Conservation (phyloP, 208 protist species). For the Trypanosoma caninum region DNA sequence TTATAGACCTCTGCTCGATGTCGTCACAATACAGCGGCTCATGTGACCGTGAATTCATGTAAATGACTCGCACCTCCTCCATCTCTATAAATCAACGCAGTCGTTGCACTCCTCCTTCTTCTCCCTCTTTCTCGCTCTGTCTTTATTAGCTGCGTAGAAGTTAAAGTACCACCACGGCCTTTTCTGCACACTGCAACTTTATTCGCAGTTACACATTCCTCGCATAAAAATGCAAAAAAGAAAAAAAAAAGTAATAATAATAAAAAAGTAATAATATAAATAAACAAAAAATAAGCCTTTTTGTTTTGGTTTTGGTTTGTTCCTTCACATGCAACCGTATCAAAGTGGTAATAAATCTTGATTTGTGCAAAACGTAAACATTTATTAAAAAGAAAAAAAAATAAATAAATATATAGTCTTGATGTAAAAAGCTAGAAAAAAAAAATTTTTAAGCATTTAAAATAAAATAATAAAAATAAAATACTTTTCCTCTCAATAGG, state of each 20-base stretch:
- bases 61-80: constrained; percentile 1
- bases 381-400: no score
- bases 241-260: neutral
- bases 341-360: no score
- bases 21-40: neutral
- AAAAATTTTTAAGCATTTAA: no score
- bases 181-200: neutral
- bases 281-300: no score
- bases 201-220: no score
- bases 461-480: no score
- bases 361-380: no score
- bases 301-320: no score
- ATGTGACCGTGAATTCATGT: neutral
- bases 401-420: no score
- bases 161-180: neutral
- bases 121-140: neutral
- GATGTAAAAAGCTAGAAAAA: no score
- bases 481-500: no score
- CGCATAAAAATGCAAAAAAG: neutral
- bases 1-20: neutral
- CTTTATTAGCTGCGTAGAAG: neutral
- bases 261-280: neutral
- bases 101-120: neutral
- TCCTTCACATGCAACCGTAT: no score
- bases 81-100: neutral